Base-by-base conservation (phyloP, 2,329 filamentous ascomycete species). In the Cladophialophora bantiana region DNA sequence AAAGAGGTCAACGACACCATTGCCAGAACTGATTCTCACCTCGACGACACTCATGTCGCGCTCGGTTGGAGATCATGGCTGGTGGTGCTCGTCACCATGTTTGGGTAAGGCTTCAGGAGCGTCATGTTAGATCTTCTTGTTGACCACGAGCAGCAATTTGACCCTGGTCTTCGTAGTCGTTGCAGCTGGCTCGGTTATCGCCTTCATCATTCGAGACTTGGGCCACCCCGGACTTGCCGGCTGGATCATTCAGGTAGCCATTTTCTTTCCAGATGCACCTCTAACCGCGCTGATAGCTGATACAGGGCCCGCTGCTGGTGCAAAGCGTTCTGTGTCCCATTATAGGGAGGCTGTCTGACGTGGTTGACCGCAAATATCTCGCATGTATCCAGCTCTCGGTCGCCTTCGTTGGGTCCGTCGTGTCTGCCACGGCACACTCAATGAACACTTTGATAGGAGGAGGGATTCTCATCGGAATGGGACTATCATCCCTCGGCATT, bases 361-460 rank as follows among this genome's bases (percentile, higher is more conserved):
- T 86, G 1, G 73, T 86, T 0, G 83, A 86, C 66, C 79, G 85
- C 56, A 86, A 86, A 73, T 81, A 80, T 56, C 77, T 87, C 9
- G 83, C 84, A 0, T 76, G 83, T 0, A 75, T 83, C 6, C 84
- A 83, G 2, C 84, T 84, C 0, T 73, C 85, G 0, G 79, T 87
- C 31, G 84, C 85, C 3, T 85, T 85, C 64, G 78, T 80, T 7
- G 85, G 85, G 7, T 80, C 83, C 9, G 78, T 86, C 10, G 75
- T 87, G 1, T 86, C 83, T 4, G 85, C 84, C 4, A 85, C 81
- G 68, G 85, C 85, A 0, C 82, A 78, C 0, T 83, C 80, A 3
- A 87, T 87, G 84, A 79, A 77, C 59, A 83, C 84, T 77, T 76
- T 87, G 3, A 85, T 86, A 63, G 84, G 82, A 7, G 85, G 84